Evolutionary conservation across 768 basidiomycete genomes (phyloP).

Genomic region (Boletus rex-veris): DNA sequence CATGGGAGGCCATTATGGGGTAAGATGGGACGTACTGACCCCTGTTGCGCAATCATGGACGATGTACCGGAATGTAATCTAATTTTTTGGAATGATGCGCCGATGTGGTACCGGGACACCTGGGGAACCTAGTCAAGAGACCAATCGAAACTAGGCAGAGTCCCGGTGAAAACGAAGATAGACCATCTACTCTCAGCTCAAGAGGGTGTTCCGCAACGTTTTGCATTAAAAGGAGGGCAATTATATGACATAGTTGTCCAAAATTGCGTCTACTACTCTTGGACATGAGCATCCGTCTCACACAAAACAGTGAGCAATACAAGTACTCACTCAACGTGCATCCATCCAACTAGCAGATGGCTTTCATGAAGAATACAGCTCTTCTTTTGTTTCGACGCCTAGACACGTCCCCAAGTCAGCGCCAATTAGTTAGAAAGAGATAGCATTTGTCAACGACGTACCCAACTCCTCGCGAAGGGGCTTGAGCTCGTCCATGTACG

Average conservation of each 20-base stretch:
- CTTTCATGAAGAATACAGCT: constrained; percentile 50
- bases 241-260: constrained; percentile 19
- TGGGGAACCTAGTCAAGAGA: neutral
- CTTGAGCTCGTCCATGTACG: constrained; percentile 89
- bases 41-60: neutral
- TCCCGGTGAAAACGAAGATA: neutral
- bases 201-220: constrained; percentile 1
- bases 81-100: neutral
- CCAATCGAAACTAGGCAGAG: neutral
- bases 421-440: neutral
- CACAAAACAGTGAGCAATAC: neutral
- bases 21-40: neutral
- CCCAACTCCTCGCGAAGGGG: constrained; percentile 89
- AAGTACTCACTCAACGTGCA: constrained; percentile 18
- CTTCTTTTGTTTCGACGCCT: constrained; percentile 64
- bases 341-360: constrained; percentile 6
- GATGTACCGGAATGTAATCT: neutral
- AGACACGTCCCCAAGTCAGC: neutral
- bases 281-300: constrained; percentile 1
- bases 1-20: neutral
- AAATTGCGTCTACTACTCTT: constrained; percentile 25
- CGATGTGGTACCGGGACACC: neutral
- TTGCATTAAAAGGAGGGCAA: constrained; percentile 20
- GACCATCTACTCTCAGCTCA: neutral
- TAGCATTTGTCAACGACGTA: constrained; percentile 31